Evolutionary conservation across 2,329 filamentous ascomycete species (phyloP), one percentile per base, ranked within the genome.

Genomic region (Aspergillus brasiliensis): DNA sequence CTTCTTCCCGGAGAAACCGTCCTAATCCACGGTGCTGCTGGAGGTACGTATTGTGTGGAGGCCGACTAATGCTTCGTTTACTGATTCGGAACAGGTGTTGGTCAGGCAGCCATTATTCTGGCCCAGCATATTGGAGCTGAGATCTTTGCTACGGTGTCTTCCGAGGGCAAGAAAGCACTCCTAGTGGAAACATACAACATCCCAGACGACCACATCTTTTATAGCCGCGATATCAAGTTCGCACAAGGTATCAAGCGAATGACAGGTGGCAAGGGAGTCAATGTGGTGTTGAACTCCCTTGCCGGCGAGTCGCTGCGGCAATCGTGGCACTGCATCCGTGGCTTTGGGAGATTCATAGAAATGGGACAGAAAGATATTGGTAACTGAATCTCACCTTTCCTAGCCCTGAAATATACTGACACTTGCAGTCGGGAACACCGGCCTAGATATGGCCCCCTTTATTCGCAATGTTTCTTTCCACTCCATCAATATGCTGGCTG

Each of bases 111-210:
- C 10, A 52, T 52, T 19, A 3, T 44, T 4, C 23, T 44, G 4
- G 56, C 56, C 11, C 37, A 37, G 10, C 27, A 23, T 13, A 52
- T 31, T 11, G 56, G 56, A 2, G 56, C 48, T 10, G 48, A 58
- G 2, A 37, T 58, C 2, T 58, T 31, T 8, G 15, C 37, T 23
- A 58, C 47, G 1, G 56, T 47, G 6, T 23, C 34, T 23, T 46
- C 37, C 3, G 19, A 25, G 0, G 56, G 42, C 10, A 52, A 58
- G 37, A 23, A 17, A 11, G 5, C 7, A 1, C 42, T 44, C n/a
- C 37, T 57, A 3, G 17, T 25, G 4, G 47, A 57, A 10, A 13
- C 19, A 8, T 2, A 11, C 47, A 27, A 5, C 15, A 27, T 52
- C 31, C 11, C 37, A 15, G 25, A 8, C 23, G 37, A 38, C 11